A percentile compares a stretch with the other conserved stretches of the same genome.
These are phyloP conservation scores for Metschnikowia dekortorum DNA, from an alignment of 805 yeast species.

Conservation along the genomic window DNA sequence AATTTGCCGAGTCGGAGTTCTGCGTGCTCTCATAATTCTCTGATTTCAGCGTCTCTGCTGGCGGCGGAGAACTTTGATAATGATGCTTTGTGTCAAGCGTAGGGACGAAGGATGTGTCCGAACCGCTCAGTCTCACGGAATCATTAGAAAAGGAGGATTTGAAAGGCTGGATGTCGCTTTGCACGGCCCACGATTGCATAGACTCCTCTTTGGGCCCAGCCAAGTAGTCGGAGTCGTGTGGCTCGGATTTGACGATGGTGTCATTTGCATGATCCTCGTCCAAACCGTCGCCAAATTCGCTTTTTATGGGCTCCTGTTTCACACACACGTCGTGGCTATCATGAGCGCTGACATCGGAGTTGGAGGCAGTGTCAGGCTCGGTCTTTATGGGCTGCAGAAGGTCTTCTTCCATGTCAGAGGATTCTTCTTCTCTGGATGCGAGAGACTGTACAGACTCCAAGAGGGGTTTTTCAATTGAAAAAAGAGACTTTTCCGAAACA, in stretches of 20 bases:
- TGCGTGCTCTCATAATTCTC: background rate
- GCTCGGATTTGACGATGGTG: constrained; percentile 4
- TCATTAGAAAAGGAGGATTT: background rate
- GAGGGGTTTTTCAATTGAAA: background rate
- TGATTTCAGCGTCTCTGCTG: background rate
- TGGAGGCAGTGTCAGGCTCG: background rate
- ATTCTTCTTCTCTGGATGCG: background rate
- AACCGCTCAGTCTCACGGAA: background rate
- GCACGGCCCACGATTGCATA: background rate
- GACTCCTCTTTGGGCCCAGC: background rate
- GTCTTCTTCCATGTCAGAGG: background rate
- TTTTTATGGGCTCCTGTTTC: background rate
- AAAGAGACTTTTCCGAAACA: background rate
- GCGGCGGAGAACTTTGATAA: background rate
- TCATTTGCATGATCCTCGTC: background rate
- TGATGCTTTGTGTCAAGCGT: background rate
- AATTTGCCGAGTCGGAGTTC: background rate
- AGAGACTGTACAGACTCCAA: constrained; percentile 1
- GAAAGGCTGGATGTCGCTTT: background rate
- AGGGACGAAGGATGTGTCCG: background rate
- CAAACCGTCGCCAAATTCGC: background rate
- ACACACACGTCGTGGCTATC: background rate
- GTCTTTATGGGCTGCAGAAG: background rate
- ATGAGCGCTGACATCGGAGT: background rate
- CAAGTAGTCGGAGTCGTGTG: background rate